Evolutionary conservation across 495 filamentous ascomycete species (phyloP), one percentile per base, ranked within the genome.

Genomic region (Penicillium cosmopolitanum): DNA sequence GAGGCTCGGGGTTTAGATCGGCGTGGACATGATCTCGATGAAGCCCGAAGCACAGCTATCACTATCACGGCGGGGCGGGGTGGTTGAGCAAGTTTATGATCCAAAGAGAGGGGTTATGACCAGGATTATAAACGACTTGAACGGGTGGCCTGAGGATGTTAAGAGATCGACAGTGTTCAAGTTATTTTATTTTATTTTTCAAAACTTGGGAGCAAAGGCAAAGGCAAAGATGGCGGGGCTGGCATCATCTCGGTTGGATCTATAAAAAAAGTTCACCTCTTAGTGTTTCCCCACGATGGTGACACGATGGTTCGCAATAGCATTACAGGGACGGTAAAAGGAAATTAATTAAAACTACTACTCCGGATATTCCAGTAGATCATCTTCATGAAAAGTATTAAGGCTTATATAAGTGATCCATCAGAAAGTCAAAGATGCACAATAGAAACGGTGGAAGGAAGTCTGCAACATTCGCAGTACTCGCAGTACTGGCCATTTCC

Each of bases 261-360:
- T 44, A 44, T 44, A 44, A 44, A 31, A 31, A 31, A 31, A 6
- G 28, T 6, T 6, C 28, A 31, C 28, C 28, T 31, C 28, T 31
- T 31, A 31, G 28, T 3, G 28, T 31, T 31, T 31, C 28, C 28
- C 28, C 28, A 4, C 28, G 28, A 21, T 23, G 43, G 43, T 46
- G 43, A 62, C 55, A 58, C 55, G 19, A 25, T 55, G 43, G 51
- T 58, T 62, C 51, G 60, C 19, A 31, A 31, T 6, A 8, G 5
- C 28, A 31, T 7, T 31, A 31, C 28, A 31, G 8, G 28, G 5
- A 31, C 28, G 0, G 6, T 6, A 31, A 8, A 31, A 8, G 28
- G 28, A 31, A 31, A 31, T 31, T 23, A 23, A 31, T 6, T 8
- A 31, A 31, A 31, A 4, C 28, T 31, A 31, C 6, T 31, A 8